A percentile compares a stretch with the other conserved stretches of the same genome.
Conservation (phyloP, 2,329 filamentous ascomycete genomes). For the Fusarium anthophilum region DNA sequence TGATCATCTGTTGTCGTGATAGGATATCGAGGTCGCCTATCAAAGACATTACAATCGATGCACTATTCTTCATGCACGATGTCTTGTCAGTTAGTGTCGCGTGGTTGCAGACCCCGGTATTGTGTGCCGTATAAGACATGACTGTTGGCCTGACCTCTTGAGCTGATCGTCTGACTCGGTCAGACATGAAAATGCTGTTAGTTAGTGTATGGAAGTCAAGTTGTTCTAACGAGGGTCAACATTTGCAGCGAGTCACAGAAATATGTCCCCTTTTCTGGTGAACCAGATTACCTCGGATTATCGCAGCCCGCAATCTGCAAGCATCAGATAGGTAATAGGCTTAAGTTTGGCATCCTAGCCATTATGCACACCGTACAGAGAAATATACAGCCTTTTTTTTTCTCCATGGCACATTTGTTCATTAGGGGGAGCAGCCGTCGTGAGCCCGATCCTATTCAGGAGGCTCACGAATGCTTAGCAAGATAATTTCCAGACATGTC, state of each 20-base stretch:
- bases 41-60: neutral
- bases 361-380: neutral
- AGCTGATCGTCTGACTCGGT: constrained; percentile 24
- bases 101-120: constrained; percentile 2
- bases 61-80: neutral
- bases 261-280: neutral
- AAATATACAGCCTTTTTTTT: neutral
- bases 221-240: neutral
- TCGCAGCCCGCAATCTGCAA: neutral
- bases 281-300: neutral
- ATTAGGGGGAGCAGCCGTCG: neutral
- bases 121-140: constrained; percentile 10
- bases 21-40: neutral
- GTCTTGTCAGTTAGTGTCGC: constrained; percentile 4
- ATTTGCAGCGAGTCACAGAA: neutral
- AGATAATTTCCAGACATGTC: constrained; percentile 8
- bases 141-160: constrained; percentile 1
- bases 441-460: constrained; percentile 24
- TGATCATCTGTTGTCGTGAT: constrained; percentile 18
- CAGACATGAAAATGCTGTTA: neutral
- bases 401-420: neutral
- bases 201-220: neutral
- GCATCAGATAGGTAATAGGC: neutral
- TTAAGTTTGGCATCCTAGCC: neutral
- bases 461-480: constrained; percentile 20